phyloP scores from a whole-genome alignment of 2,329 filamentous ascomycete genomes.

The Penicillium olsonii region DNA sequence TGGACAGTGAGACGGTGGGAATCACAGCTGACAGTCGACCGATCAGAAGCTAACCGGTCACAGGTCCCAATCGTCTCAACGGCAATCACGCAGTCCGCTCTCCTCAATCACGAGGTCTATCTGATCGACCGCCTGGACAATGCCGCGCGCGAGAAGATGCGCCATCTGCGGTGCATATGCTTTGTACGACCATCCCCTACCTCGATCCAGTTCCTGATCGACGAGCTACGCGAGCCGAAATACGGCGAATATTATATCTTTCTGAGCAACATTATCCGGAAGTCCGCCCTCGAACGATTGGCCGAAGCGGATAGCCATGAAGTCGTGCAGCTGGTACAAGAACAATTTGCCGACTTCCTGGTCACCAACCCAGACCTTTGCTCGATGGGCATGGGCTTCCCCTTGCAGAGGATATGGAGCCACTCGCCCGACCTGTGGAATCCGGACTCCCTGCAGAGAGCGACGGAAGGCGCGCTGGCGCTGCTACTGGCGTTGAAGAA shows the following conservation, averaged over 20 bases:
- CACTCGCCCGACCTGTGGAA: constrained; percentile 86
- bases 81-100: constrained; percentile 89
- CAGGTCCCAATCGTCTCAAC: constrained; percentile 88
- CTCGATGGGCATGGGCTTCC: constrained; percentile 72
- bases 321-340: constrained; percentile 89
- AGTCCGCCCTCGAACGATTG: constrained; percentile 88
- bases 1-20: constrained; percentile 85
- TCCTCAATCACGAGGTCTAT: constrained; percentile 96
- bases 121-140: constrained; percentile 97
- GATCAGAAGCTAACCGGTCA: constrained; percentile 6
- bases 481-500: constrained; percentile 89
- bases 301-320: constrained; percentile 98
- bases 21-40: constrained; percentile 18
- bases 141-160: constrained; percentile 89
- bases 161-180: constrained; percentile 89
- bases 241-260: constrained; percentile 98
- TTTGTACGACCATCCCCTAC: constrained; percentile 90
- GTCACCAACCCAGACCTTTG: constrained; percentile 95
- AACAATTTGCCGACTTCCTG: constrained; percentile 94
- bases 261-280: constrained; percentile 97
- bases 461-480: constrained; percentile 83
- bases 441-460: constrained; percentile 78
- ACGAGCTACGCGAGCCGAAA: constrained; percentile 92
- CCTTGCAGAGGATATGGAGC: constrained; percentile 77
- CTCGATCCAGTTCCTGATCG: constrained; percentile 89